A percentile compares a stretch with the other conserved stretches of the same genome.
phyloP scores from a whole-genome alignment of 805 yeast species.

The Ogataea kodamae region DNA sequence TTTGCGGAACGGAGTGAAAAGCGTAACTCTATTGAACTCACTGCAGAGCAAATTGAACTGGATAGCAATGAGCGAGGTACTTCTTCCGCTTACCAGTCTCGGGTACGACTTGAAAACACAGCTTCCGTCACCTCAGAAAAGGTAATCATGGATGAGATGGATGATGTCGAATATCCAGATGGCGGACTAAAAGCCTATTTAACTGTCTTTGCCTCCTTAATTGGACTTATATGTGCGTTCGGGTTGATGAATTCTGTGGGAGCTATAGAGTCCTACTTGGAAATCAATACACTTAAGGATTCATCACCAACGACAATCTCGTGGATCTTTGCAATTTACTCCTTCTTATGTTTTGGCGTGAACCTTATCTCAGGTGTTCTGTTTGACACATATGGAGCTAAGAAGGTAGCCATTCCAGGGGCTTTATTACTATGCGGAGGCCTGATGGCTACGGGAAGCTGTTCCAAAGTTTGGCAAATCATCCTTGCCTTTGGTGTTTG shows the following conservation, averaged over 20 bases:
- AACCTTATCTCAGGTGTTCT: constrained; percentile 43
- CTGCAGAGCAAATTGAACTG: constrained; percentile 3
- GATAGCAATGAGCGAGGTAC: constrained; percentile 6
- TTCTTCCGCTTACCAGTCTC: constrained; percentile 4
- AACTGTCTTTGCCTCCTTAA: constrained; percentile 51
- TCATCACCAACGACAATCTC: constrained; percentile 49
- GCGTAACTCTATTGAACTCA: constrained; percentile 5
- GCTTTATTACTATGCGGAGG: constrained; percentile 37
- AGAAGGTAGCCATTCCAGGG: constrained; percentile 36
- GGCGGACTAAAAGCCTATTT: constrained; percentile 50
- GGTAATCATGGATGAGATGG: no score
- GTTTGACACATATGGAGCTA: constrained; percentile 46
- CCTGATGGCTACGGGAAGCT: constrained; percentile 42
- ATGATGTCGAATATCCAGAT: constrained; percentile 43
- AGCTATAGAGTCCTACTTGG: constrained; percentile 61
- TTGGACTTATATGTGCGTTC: constrained; percentile 54
- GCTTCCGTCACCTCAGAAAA: no score
- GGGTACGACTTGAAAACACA: no score
- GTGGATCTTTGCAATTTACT: constrained; percentile 66
- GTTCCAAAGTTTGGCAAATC: constrained; percentile 45
- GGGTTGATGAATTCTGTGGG: constrained; percentile 69
- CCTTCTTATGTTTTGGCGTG: constrained; percentile 40
- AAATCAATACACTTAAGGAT: constrained; percentile 46
- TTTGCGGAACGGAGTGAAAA: constrained; percentile 3
- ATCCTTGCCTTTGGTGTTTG: constrained; percentile 48